phyloP scores from a whole-genome alignment of 1,284 basidiomycete genomes.

The Trametes hirsuta region DNA sequence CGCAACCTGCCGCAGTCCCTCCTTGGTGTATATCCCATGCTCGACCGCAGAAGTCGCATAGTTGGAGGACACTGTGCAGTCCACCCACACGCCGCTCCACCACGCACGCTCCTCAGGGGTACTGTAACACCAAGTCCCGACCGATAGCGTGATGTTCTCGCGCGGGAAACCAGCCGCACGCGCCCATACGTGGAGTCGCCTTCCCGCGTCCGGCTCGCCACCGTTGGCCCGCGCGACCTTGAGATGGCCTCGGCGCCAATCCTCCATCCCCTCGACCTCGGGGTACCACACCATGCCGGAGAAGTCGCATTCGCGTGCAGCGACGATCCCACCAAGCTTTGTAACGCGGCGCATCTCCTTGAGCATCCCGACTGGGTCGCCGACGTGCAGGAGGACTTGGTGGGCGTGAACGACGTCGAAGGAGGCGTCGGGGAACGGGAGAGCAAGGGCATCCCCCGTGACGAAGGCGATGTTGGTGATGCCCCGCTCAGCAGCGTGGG shows the following conservation, averaged over 20 bases:
- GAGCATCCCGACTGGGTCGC: constrained; percentile 42
- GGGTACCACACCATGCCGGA: constrained; percentile 37
- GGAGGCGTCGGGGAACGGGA: constrained; percentile 39
- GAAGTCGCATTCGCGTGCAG: constrained; percentile 41
- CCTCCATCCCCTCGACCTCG: constrained; percentile 30
- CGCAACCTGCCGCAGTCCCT: constrained; percentile 31
- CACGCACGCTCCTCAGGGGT: constrained; percentile 39
- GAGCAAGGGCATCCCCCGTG: constrained; percentile 37
- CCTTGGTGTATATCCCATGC: constrained; percentile 32
- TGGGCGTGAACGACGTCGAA: constrained; percentile 51
- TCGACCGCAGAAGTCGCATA: constrained; percentile 35
- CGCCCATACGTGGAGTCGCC: constrained; percentile 36
- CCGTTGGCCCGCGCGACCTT: constrained; percentile 34
- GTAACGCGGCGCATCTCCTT: constrained; percentile 48
- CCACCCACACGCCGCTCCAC: constrained; percentile 41
- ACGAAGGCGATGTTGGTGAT: constrained; percentile 40
- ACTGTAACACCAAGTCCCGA: constrained; percentile 40
- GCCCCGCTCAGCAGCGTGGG: constrained; percentile 31
- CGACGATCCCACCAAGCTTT: constrained; percentile 46
- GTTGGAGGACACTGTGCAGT: constrained; percentile 35
- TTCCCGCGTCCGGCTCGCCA: constrained; percentile 36
- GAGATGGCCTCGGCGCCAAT: constrained; percentile 32
- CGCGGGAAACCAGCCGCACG: constrained; percentile 34
- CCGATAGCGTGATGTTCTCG: constrained; percentile 30
- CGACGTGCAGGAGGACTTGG: constrained; percentile 48